Evolutionary conservation across 2,329 filamentous ascomycete species (phyloP).

Genomic region (Huntiella abstrusa): DNA sequence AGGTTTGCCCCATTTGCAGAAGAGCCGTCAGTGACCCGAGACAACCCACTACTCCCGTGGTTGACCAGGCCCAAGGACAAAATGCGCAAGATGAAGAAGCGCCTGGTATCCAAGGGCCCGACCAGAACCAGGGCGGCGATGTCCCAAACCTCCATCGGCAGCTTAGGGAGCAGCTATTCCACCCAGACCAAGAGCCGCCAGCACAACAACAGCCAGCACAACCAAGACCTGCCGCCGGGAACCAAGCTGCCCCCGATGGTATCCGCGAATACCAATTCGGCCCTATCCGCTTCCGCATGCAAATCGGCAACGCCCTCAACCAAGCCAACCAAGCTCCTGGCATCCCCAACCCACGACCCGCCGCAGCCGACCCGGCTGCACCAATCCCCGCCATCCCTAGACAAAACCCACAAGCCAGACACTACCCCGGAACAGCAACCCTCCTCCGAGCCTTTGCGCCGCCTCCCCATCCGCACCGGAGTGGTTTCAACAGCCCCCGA

Average conservation of each 20-base stretch:
- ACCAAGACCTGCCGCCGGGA: slow-evolving; percentile 11
- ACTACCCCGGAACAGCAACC: no score
- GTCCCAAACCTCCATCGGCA: no score
- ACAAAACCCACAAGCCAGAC: no score
- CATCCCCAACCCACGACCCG: not conserved
- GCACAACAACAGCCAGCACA: slow-evolving; percentile 10
- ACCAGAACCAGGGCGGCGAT: no score
- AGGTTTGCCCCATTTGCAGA: slow-evolving; percentile 89
- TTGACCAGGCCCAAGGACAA: no score
- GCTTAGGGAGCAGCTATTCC: not conserved
- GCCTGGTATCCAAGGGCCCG: no score
- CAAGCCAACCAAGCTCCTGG: slow-evolving; percentile 7
- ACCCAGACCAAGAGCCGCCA: slow-evolving; percentile 18
- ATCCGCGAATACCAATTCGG: slow-evolving; percentile 9
- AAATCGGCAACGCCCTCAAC: slow-evolving; percentile 13
- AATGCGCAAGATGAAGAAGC: no score
- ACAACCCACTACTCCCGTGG: slow-evolving; percentile 2
- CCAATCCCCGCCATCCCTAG: no score
- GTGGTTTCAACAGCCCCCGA: no score
- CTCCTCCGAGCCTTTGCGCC: no score
- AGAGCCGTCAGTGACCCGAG: slow-evolving; percentile 47
- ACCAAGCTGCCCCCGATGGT: slow-evolving; percentile 14
- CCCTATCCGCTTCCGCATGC: slow-evolving; percentile 4
- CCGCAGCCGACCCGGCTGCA: not conserved
- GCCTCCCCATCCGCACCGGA: no score